These are phyloP conservation scores for Periconia digitata DNA, from an alignment of 2,329 filamentous ascomycete genomes.

Conservation along the genomic window DNA sequence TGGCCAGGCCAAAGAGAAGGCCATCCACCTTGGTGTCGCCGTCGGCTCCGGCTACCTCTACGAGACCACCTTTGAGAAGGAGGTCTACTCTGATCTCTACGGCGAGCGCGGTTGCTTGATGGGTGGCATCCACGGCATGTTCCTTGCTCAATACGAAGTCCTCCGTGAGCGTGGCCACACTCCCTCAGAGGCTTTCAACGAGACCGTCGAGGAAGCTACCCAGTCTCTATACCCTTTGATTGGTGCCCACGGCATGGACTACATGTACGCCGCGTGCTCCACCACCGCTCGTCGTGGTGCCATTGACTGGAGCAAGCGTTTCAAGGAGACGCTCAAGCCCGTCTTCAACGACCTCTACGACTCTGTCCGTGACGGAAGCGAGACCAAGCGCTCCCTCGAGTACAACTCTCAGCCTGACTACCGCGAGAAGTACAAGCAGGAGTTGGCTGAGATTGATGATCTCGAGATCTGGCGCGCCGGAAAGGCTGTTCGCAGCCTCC, in stretches of 20 bases:
- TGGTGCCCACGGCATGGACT: constrained; percentile 98
- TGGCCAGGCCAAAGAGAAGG: constrained; percentile 97
- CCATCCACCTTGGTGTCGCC: constrained; percentile 92
- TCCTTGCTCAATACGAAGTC: constrained; percentile 99
- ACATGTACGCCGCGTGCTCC: constrained; percentile 99
- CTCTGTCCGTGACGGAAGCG: constrained; percentile 83
- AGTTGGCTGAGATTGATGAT: constrained; percentile 97
- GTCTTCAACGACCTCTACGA: constrained; percentile 98
- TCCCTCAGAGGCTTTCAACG: constrained; percentile 99
- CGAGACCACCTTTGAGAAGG: constrained; percentile 99
- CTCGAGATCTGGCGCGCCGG: constrained; percentile 99
- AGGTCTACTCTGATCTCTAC: constrained; percentile 99
- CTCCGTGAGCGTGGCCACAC: constrained; percentile 97
- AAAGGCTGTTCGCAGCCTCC: constrained; percentile 77
- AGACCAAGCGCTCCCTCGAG: constrained; percentile 95
- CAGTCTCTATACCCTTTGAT: constrained; percentile 98
- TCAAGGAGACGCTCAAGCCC: constrained; percentile 98
- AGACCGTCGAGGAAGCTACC: constrained; percentile 99
- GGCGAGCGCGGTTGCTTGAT: constrained; percentile 99
- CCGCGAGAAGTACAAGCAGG: constrained; percentile 94
- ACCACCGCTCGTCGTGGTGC: constrained; percentile 97
- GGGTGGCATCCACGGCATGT: constrained; percentile 99
- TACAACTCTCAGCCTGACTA: constrained; percentile 97
- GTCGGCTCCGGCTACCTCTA: constrained; percentile 98
- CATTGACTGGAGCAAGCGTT: constrained; percentile 96